Base-by-base conservation (phyloP, 2,329 filamentous ascomycete species). In the Fusarium beomiforme region DNA sequence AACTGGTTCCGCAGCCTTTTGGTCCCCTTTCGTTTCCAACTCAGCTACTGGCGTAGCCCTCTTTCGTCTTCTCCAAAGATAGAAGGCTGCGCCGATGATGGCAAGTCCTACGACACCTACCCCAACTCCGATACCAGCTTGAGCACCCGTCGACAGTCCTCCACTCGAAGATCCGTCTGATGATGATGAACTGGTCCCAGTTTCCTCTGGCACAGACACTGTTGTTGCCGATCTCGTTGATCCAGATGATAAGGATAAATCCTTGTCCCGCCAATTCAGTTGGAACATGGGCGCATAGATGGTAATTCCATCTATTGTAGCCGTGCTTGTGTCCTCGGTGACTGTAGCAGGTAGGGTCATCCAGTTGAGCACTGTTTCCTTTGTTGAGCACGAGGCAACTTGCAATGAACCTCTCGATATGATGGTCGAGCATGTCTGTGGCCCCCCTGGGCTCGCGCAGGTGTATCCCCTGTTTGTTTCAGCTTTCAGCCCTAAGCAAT, bases 251-350 rank as follows among this genome's bases (percentile, higher is more conserved):
- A 43, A 8, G 0, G 37, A 14, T 1, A 42, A 7, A 19, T 53
- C 23, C 3, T n/a, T 33, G 7, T 37, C 39, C 6, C 12, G 12
- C 17, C 49, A 13, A 14, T 51, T 59, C 16, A 62, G 37, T 19
- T 65, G 59, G 9, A 65, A 43, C 62, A 65, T 64, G 3, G 62
- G 59, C 8, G 62, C 62, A 3, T 34, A 41, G 1, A 64, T 6
- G 2, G 59, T 58, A 2, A 64, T 21, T 3, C 13, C 31, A 0
- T 39, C 21, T 0, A 47, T 3, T 7, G 37, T 41, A 8, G 31
- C 16, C 1, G 23, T 41, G 16, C 19, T 47, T 1, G 21, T 13
- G 2, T n/a, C 37, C 6, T 42, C 21, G 8, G 31, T n/a, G 0
- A 55, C 14, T 2, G 16, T 36, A 0, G 19, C n/a, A 10, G 61